Conservation (phyloP, 78 protist genomes). For the Dictyostelium brefeldianum region DNA sequence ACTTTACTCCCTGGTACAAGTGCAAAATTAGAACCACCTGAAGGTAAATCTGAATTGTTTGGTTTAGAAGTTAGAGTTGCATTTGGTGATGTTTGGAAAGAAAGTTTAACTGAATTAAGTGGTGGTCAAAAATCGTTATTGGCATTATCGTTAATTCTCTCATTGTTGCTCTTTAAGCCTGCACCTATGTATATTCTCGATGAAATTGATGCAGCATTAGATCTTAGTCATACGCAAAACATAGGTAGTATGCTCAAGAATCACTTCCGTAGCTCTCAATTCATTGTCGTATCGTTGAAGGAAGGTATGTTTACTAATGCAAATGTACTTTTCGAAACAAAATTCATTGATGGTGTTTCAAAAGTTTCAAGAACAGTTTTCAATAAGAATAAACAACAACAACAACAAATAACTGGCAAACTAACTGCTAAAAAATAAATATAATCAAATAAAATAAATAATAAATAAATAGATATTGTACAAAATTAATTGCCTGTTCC, state of each 20-base stretch:
- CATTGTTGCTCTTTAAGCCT: slow-evolving; percentile 98
- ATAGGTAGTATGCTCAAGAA: slow-evolving; percentile 92
- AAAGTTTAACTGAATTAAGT: slow-evolving; percentile 96
- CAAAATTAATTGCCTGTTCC: too few relatives aligned
- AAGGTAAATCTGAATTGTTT: slow-evolving; percentile 66
- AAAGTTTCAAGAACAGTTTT: slow-evolving; percentile 73
- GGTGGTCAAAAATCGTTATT: slow-evolving; percentile 99
- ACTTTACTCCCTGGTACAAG: slow-evolving; percentile 96
- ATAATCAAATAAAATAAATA: too few relatives aligned
- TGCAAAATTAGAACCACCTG: slow-evolving; percentile 87
- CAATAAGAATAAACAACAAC: background rate
- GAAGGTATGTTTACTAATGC: slow-evolving; percentile 97
- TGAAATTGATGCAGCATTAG: slow-evolving; percentile 99
- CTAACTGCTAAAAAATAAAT: too few relatives aligned
- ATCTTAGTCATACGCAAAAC: slow-evolving; percentile 98
- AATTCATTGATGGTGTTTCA: slow-evolving; percentile 92
- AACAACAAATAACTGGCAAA: too few relatives aligned
- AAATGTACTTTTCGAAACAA: slow-evolving; percentile 96
- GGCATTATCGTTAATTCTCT: slow-evolving; percentile 98
- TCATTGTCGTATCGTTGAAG: slow-evolving; percentile 96
- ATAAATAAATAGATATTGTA: too few relatives aligned
- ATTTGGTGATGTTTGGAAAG: slow-evolving; percentile 98
- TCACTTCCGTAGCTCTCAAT: slow-evolving; percentile 93
- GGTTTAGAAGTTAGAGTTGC: slow-evolving; percentile 94
- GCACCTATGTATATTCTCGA: slow-evolving; percentile 99